These are phyloP conservation scores for Nemophila menziesii DNA, from an alignment of 257 asterid species.

Conservation along the genomic window DNA sequence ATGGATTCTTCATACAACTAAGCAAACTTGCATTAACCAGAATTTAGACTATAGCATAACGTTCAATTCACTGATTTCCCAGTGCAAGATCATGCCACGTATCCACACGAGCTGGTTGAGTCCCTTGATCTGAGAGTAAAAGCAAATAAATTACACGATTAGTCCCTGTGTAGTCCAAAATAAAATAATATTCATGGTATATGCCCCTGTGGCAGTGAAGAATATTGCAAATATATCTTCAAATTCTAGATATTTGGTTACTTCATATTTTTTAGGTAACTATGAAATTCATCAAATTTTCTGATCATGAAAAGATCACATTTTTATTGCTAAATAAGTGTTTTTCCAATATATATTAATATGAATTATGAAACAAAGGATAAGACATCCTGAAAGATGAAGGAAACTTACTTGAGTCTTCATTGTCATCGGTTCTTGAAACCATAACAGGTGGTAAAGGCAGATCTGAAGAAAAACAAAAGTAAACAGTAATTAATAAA, in stretches of 20 bases:
- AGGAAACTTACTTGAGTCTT: constrained; percentile 53
- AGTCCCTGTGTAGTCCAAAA: too few species aligned
- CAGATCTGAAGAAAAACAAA: constrained; percentile 37
- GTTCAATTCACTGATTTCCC: constrained; percentile 22
- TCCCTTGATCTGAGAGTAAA: constrained; percentile 41
- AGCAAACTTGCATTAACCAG: not conserved
- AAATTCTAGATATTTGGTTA: too few species aligned
- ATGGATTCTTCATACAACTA: not conserved
- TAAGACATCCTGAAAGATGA: not conserved
- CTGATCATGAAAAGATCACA: not conserved
- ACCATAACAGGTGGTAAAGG: constrained; percentile 47
- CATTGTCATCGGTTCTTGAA: constrained; percentile 54
- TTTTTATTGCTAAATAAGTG: too few species aligned
- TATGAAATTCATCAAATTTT: not conserved
- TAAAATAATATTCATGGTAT: too few species aligned
- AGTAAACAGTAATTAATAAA: not conserved
- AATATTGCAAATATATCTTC: too few species aligned
- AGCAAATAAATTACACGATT: too few species aligned
- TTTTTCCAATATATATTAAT: too few species aligned
- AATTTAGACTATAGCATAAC: not conserved
- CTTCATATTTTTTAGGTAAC: too few species aligned
- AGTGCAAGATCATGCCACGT: constrained; percentile 65
- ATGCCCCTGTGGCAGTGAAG: too few species aligned
- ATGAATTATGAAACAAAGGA: not conserved
- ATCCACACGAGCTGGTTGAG: constrained; percentile 40